Evolutionary conservation across 768 basidiomycete genomes (phyloP).

Genomic region (Phanerochaete sordida): DNA sequence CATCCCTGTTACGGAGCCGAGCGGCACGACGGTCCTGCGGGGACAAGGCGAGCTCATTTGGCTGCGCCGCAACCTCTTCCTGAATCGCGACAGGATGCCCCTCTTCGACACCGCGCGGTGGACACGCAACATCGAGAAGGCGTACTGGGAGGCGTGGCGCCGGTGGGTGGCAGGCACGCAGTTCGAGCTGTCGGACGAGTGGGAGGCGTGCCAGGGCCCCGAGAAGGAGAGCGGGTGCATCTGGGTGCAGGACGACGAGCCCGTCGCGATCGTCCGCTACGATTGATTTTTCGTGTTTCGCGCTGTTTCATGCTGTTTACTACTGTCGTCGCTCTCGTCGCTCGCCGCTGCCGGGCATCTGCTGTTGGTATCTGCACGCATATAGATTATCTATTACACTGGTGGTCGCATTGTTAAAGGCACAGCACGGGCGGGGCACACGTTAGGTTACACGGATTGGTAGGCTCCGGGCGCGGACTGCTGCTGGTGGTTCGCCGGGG

Average conservation of each 20-base stretch:
- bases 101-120: conserved; percentile 48
- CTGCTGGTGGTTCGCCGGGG: background rate
- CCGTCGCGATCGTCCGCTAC: conserved; percentile 15
- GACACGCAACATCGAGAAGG: conserved; percentile 46
- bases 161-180: conserved; percentile 44
- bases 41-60: conserved; percentile 34
- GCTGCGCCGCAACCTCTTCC: conserved; percentile 39
- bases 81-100: conserved; percentile 38
- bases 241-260: conserved; percentile 25
- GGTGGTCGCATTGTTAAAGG: background rate
- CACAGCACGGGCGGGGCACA: background rate
- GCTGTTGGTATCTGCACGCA: background rate
- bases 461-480: conserved; percentile 29
- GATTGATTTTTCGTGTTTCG: conserved; percentile 9
- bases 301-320: background rate
- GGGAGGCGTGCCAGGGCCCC: conserved; percentile 31
- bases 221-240: conserved; percentile 28
- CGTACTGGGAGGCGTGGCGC: conserved; percentile 38
- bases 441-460: conserved; percentile 25
- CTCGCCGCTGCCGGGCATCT: background rate
- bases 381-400: background rate
- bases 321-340: background rate
- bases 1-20: conserved; percentile 12
- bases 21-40: conserved; percentile 18
- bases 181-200: conserved; percentile 32